A percentile compares a stretch with the other conserved stretches of the same genome.
Evolutionary conservation across 306 rosid species (phyloP).

Genomic region (Alnus glutinosa): DNA sequence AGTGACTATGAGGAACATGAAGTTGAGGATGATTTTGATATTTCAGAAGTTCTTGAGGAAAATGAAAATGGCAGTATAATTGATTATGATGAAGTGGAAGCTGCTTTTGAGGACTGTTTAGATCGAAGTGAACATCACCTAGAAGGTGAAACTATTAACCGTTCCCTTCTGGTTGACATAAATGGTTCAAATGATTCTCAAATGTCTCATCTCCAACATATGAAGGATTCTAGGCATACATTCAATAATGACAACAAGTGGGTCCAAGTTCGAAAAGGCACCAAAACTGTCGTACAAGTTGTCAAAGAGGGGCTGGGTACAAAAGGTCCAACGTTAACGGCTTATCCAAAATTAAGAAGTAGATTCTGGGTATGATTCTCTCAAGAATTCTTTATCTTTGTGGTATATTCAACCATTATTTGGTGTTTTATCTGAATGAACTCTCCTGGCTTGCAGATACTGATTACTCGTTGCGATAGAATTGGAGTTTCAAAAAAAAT

Average conservation of each 20-base stretch:
- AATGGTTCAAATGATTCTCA: slow-evolving; percentile 55
- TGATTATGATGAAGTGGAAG: slow-evolving; percentile 62
- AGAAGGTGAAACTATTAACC: slow-evolving; percentile 43
- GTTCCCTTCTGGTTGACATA: slow-evolving; percentile 35
- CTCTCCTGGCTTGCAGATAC: slow-evolving; percentile 62
- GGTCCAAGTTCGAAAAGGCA: slow-evolving; percentile 78
- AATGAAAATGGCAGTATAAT: slow-evolving; percentile 55
- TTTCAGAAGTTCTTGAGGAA: slow-evolving; percentile 61
- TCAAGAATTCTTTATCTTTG: slow-evolving; percentile 20
- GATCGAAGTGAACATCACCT: slow-evolving; percentile 58
- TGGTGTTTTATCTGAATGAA: slow-evolving; percentile 31
- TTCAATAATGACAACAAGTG: slow-evolving; percentile 59
- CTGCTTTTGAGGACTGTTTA: slow-evolving; percentile 63
- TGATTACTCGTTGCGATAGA: slow-evolving; percentile 64
- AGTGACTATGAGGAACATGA: slow-evolving; percentile 66
- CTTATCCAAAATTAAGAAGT: slow-evolving; percentile 84
- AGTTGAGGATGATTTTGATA: slow-evolving; percentile 70
- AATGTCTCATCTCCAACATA: slow-evolving; percentile 47
- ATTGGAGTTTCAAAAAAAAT: slow-evolving; percentile 89
- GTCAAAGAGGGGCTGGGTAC: slow-evolving; percentile 94
- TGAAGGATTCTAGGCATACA: slow-evolving; percentile 33
- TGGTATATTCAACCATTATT: slow-evolving; percentile 16
- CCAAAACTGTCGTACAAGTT: slow-evolving; percentile 93
- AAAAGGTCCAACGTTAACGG: slow-evolving; percentile 85
- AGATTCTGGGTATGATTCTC: slow-evolving; percentile 83